A percentile compares a stretch with the other conserved stretches of the same genome.
Evolutionary conservation across 163 green algal genomes (phyloP).

Genomic region (Scenedesmus sp.): DNA sequence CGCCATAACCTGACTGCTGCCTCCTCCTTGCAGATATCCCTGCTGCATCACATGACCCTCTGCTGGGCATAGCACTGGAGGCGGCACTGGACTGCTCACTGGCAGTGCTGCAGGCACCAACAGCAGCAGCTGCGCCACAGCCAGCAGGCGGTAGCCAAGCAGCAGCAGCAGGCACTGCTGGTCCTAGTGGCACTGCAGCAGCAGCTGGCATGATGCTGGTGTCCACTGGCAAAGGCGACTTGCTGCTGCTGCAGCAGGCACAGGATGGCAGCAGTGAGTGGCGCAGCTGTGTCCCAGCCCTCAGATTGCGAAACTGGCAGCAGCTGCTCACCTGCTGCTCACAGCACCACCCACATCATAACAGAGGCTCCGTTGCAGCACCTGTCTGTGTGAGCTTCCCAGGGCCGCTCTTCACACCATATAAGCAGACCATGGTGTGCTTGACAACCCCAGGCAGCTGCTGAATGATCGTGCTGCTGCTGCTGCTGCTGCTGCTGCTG

Average conservation of each 20-base stretch:
- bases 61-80: not conserved
- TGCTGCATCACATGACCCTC: not conserved
- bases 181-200: not conserved
- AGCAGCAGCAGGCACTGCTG: not conserved
- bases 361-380: too few relatives aligned
- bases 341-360: too few relatives aligned
- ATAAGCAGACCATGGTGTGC: too few relatives aligned
- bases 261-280: not conserved
- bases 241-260: constrained; percentile 3
- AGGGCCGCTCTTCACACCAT: too few relatives aligned
- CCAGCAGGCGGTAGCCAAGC: not conserved
- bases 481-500: not conserved
- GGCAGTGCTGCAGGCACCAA: constrained; percentile 20
- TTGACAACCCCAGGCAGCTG: too few relatives aligned
- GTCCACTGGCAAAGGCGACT: constrained; percentile 30
- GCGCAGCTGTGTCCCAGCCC: too few relatives aligned
- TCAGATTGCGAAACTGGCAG: too few relatives aligned
- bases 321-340: too few relatives aligned
- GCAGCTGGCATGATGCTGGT: not conserved
- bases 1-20: not conserved
- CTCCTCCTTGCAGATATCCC: not conserved
- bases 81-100: constrained; percentile 23
- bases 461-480: not conserved
- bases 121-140: not conserved
- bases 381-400: too few relatives aligned